These are phyloP conservation scores for Colletotrichum sp. DNA, from an alignment of 2,329 filamentous ascomycete genomes.

Conservation along the genomic window DNA sequence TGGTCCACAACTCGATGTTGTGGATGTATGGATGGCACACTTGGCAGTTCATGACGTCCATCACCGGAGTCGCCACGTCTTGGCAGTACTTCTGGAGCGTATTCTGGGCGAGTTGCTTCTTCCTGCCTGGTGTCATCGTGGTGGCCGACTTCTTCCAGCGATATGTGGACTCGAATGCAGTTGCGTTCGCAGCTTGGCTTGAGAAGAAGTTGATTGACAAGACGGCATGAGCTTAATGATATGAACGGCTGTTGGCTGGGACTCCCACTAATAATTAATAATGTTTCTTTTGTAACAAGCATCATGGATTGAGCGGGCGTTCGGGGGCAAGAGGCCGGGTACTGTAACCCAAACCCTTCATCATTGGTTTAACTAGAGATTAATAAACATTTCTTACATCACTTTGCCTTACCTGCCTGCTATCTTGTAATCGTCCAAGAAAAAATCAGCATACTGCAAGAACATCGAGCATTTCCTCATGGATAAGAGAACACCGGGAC, in stretches of 20 bases:
- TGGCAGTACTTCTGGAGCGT: background rate
- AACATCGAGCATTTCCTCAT: background rate
- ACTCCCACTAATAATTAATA: background rate
- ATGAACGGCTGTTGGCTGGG: background rate
- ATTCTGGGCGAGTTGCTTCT: background rate
- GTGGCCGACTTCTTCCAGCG: conserved; percentile 7
- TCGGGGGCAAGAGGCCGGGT: background rate
- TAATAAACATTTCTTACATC: background rate
- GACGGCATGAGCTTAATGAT: background rate
- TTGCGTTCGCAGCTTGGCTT: conserved; percentile 1
- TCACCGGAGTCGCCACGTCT: background rate
- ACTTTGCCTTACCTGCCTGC: background rate
- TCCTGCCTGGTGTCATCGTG: background rate
- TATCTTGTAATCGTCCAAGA: background rate
- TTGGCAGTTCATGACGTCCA: background rate
- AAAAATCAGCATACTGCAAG: background rate
- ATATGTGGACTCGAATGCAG: background rate
- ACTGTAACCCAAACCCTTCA: background rate
- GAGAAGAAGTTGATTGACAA: background rate
- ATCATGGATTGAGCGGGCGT: background rate
- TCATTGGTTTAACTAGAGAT: background rate
- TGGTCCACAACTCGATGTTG: conserved; percentile 68
- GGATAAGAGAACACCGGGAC: background rate
- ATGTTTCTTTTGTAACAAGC: background rate
- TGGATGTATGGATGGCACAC: conserved; percentile 51